These are phyloP conservation scores for Pulveroboletus sp. DNA, from an alignment of 768 basidiomycete species.

Conservation along the genomic window DNA sequence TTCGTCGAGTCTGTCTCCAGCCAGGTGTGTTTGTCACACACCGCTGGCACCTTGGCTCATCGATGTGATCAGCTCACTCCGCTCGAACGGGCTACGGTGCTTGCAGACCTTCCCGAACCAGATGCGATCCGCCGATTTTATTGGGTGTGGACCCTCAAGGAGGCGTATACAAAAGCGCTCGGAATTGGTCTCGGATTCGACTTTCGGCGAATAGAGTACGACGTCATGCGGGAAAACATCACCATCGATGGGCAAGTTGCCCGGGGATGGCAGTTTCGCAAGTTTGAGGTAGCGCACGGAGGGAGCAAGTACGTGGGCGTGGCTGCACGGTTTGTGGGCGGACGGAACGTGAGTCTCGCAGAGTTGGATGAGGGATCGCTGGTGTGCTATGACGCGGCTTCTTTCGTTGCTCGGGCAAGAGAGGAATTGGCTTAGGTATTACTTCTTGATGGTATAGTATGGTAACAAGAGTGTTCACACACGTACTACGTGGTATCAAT, in stretches of 20 bases:
- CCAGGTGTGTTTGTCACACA: slow-evolving; percentile 43
- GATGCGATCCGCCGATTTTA: slow-evolving; percentile 66
- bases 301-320: slow-evolving; percentile 63
- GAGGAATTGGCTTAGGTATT: slow-evolving; percentile 33
- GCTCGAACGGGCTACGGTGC: slow-evolving; percentile 32
- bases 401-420: slow-evolving; percentile 49
- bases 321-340: slow-evolving; percentile 59
- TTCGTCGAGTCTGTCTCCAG: slow-evolving; percentile 66
- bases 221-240: slow-evolving; percentile 49
- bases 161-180: slow-evolving; percentile 88
- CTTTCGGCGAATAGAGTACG: slow-evolving; percentile 72
- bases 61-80: slow-evolving; percentile 37
- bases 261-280: slow-evolving; percentile 65
- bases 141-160: slow-evolving; percentile 88
- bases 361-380: slow-evolving; percentile 40
- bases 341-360: slow-evolving; percentile 31
- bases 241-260: slow-evolving; percentile 58
- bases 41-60: slow-evolving; percentile 5
- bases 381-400: slow-evolving; percentile 42
- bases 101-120: slow-evolving; percentile 39
- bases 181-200: slow-evolving; percentile 83
- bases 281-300: slow-evolving; percentile 51
- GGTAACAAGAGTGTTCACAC: neutral
- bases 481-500: slow-evolving; percentile 21
- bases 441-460: slow-evolving; percentile 2